phyloP scores from a whole-genome alignment of 805 yeast genomes.

The Lipomyces sp. region DNA sequence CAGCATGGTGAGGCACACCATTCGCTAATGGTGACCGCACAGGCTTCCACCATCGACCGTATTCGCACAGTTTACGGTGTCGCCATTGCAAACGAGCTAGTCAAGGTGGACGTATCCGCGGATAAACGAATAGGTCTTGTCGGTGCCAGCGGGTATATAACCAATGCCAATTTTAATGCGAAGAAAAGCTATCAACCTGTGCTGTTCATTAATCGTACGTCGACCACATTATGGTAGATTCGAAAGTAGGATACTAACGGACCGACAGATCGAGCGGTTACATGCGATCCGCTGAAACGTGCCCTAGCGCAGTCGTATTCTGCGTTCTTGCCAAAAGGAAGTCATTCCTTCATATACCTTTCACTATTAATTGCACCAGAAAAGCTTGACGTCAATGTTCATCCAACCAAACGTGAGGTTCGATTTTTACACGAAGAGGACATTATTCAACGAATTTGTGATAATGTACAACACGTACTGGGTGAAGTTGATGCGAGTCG shows the following conservation, averaged over 20 bases:
- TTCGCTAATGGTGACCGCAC: slow-evolving; percentile 63
- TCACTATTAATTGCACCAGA: slow-evolving; percentile 68
- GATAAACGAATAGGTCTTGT: slow-evolving; percentile 55
- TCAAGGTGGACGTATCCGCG: slow-evolving; percentile 52
- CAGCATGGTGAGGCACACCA: slow-evolving; percentile 70
- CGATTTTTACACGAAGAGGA: slow-evolving; percentile 85
- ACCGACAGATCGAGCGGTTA: slow-evolving; percentile 62
- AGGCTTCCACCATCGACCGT: slow-evolving; percentile 61
- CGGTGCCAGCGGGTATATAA: slow-evolving; percentile 61
- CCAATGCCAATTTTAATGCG: slow-evolving; percentile 71
- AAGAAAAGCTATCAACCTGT: slow-evolving; percentile 71
- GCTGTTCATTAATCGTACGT: slow-evolving; percentile 71
- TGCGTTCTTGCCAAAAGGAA: slow-evolving; percentile 75
- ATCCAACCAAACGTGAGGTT: slow-evolving; percentile 94
- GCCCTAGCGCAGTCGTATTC: slow-evolving; percentile 68
- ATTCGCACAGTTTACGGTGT: slow-evolving; percentile 76
- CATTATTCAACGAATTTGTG: slow-evolving; percentile 66
- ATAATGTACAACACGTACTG: slow-evolving; percentile 55
- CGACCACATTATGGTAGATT: neutral
- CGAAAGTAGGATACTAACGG: neutral
- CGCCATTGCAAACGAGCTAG: slow-evolving; percentile 64
- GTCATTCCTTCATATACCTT: slow-evolving; percentile 75
- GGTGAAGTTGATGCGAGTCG: slow-evolving; percentile 68
- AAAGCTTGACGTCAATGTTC: slow-evolving; percentile 89
- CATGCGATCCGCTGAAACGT: slow-evolving; percentile 77